Evolutionary conservation across 495 filamentous ascomycete species (phyloP), one percentile per base, ranked within the genome.

Genomic region (Chlorociboria aeruginascens): DNA sequence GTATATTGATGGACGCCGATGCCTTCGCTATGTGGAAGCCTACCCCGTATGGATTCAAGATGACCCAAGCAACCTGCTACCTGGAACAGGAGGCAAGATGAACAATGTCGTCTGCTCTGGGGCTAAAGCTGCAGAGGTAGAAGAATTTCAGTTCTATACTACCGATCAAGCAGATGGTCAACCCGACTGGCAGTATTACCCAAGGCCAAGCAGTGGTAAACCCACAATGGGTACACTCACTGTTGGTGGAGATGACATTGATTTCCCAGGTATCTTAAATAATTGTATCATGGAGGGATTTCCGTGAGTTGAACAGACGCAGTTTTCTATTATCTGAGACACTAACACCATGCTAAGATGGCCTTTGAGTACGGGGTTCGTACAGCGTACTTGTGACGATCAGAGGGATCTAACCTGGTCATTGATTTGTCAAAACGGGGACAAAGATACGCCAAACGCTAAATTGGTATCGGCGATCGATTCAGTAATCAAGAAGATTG

Each of bases 21-120:
- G 46, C 30, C 46, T 48, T 41, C 46, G 46, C 30, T 48, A 48
- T 33, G 35, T 31, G 10, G 14, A 41, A 3, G 14, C 46, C 10
- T 48, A 48, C 41, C 46, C 46, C 6, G 14, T 13, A 17, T 41
- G 28, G 8, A 40, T 48, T 3, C 30, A 41, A 12, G 33, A 31
- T 17, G 46, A 48, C 29, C 46, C 46, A 40, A 33, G 32, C n/a
- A 17, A 11, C 9, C n/a, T 33, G 40, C 37, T 33, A 7, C 11
- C 25, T 8, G 46, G 33, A 20, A 14, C 25, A 32, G 31, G 13
- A 8, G 25, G 11, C 11, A 48, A 40, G 30, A 9, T 48, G 6
- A 48, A 48, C 46, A 31, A 48, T 11, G 46, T 48, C 25, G 35
- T 32, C 25, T 48, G 46, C 25, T 48, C 46, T 48, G 46, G 46